Percentiles rank a stretch among this genome's conserved stretches.
These are phyloP conservation scores for Trypanosoma rangeli DNA, from an alignment of 208 protist genomes.

Conservation along the genomic window DNA sequence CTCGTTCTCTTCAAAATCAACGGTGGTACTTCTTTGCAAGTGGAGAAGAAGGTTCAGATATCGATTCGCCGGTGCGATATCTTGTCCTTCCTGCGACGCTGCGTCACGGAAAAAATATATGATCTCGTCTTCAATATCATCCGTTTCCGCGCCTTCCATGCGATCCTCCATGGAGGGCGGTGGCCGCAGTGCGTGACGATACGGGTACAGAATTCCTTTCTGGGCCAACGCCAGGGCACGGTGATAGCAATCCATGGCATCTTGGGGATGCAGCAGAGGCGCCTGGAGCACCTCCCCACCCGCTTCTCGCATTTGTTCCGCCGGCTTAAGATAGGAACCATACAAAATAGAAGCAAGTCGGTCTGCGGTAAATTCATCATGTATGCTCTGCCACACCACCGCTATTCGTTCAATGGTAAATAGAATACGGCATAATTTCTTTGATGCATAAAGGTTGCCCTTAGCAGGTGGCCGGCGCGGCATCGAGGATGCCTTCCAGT, in stretches of 20 bases:
- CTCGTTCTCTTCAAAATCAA: neutral
- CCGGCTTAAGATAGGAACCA: conserved; percentile 11
- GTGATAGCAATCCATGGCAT: conserved; percentile 24
- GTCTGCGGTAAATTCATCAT: conserved; percentile 23
- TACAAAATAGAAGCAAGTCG: conserved; percentile 16
- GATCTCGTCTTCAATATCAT: conserved; percentile 16
- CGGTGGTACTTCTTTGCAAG: neutral
- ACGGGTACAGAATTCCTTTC: conserved; percentile 26
- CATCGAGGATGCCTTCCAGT: conserved; percentile 1
- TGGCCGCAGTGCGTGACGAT: conserved; percentile 21
- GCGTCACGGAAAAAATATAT: neutral
- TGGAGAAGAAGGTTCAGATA: conserved; percentile 17
- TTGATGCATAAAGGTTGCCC: neutral
- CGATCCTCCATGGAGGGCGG: conserved; percentile 32
- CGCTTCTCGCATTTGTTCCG: conserved; percentile 26
- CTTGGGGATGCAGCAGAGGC: neutral
- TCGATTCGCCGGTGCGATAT: conserved; percentile 23
- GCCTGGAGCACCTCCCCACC: conserved; percentile 24
- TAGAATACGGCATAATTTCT: conserved; percentile 1
- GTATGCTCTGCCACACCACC: conserved; percentile 15
- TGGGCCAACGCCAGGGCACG: conserved; percentile 13
- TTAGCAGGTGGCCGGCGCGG: neutral
- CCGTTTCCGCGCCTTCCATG: neutral
- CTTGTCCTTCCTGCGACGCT: neutral
- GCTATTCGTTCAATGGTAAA: conserved; percentile 11